Conservation (phyloP, 352 stramenopile species). For the Phytophthora podocarpi region DNA sequence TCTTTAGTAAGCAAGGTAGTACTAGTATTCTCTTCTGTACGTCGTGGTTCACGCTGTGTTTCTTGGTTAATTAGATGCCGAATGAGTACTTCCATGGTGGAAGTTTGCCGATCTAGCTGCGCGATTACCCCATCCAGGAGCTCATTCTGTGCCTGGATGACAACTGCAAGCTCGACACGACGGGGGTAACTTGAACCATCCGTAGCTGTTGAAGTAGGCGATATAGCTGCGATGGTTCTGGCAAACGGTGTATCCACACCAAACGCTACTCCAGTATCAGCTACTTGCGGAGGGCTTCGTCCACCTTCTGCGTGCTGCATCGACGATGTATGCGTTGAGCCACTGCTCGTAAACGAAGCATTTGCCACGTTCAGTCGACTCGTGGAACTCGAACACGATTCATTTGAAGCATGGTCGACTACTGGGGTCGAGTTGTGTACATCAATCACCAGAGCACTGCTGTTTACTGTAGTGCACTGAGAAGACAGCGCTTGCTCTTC, state of each 20-base stretch:
- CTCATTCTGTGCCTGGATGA: conserved; percentile 4
- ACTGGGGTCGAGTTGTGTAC: neutral
- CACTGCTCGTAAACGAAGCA: neutral
- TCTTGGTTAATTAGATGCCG: too few relatives aligned
- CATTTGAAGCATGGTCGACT: too few relatives aligned
- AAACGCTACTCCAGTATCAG: neutral
- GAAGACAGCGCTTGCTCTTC: neutral
- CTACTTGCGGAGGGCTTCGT: too few relatives aligned
- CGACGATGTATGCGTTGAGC: neutral
- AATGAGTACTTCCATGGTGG: conserved; percentile 9
- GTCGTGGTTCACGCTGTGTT: too few relatives aligned
- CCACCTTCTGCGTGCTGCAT: neutral
- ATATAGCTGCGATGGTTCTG: too few relatives aligned
- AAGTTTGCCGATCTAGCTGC: conserved; percentile 2
- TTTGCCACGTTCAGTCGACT: neutral
- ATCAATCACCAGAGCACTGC: neutral
- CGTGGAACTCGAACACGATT: neutral
- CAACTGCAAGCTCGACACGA: neutral
- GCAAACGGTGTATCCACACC: neutral
- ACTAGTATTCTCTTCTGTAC: too few relatives aligned
- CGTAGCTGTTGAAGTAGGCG: too few relatives aligned
- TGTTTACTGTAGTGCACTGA: neutral
- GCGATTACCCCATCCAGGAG: neutral
- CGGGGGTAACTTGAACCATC: neutral
- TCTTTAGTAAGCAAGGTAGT: too few relatives aligned